Evolutionary conservation across 305 asterid species (phyloP).

Genomic region (Fraxinus nigra): DNA sequence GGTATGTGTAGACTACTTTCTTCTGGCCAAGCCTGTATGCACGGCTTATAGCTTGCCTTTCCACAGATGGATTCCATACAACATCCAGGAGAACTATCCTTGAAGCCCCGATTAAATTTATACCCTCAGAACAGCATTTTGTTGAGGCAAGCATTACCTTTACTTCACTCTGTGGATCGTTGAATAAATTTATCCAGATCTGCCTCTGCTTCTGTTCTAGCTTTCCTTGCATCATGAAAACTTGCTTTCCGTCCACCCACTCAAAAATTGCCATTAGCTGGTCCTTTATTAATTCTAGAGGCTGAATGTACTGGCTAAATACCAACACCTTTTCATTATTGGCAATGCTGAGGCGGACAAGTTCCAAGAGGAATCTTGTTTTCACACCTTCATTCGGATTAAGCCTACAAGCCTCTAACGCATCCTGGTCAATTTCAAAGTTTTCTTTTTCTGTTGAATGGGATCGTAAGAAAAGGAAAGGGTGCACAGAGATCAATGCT

Average conservation of each 20-base stretch:
- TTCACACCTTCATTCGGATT: conserved; percentile 49
- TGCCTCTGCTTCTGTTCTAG: conserved; percentile 49
- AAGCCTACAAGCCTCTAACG: conserved; percentile 31
- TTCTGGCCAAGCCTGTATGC: conserved; percentile 47
- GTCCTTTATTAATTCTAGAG: conserved; percentile 47
- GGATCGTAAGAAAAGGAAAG: conserved; percentile 36
- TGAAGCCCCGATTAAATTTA: conserved; percentile 67
- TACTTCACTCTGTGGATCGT: conserved; percentile 40
- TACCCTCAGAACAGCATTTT: conserved; percentile 70
- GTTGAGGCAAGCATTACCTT: conserved; percentile 65
- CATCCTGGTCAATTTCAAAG: conserved; percentile 27
- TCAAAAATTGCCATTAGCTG: conserved; percentile 32
- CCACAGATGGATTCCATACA: conserved; percentile 47
- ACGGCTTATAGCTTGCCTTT: conserved; percentile 43
- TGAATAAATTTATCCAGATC: conserved; percentile 41
- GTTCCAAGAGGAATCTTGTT: conserved; percentile 53
- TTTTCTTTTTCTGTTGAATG: conserved; percentile 14
- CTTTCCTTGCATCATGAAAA: conserved; percentile 51
- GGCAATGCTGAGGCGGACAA: conserved; percentile 40
- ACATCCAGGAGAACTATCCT: conserved; percentile 41
- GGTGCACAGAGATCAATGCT: conserved; percentile 62
- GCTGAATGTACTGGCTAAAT: conserved; percentile 60
- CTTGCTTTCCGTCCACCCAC: conserved; percentile 47
- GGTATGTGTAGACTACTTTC: conserved; percentile 36
- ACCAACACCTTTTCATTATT: conserved; percentile 52